Conservation (phyloP, 192 early-diverging fungal genomes). For the Phycomyces blakesleeanus region DNA sequence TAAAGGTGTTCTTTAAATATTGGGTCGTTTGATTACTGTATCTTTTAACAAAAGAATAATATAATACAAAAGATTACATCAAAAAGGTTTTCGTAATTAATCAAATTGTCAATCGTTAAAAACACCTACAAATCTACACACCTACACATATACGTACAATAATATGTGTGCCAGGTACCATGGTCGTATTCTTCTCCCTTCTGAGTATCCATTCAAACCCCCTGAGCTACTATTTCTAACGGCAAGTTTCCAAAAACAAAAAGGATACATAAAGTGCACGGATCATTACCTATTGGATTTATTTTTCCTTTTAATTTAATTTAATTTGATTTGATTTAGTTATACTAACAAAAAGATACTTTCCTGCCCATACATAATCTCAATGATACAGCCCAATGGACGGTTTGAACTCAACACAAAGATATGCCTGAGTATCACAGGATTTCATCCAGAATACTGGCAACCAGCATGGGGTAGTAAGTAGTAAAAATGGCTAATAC, state of each 20-base stretch:
- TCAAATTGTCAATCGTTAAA: no score
- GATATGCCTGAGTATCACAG: conserved; percentile 92
- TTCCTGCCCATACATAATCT: neutral
- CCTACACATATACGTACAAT: no score
- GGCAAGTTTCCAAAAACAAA: conserved; percentile 39
- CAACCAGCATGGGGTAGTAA: conserved; percentile 92
- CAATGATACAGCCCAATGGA: conserved; percentile 56
- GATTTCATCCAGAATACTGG: conserved; percentile 94
- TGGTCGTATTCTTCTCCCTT: conserved; percentile 87
- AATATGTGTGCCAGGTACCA: no score
- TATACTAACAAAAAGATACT: neutral
- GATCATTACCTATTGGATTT: no score
- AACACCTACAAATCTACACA: no score
- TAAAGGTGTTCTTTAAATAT: neutral
- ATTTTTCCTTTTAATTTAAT: no score
- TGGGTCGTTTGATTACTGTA: no score
- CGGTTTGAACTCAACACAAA: conserved; percentile 92
- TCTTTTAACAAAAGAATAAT: no score
- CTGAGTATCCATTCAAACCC: conserved; percentile 93
- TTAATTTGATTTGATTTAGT: no score
- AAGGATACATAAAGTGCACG: no score
- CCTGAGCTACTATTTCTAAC: conserved; percentile 77
- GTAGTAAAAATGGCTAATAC: conserved; percentile 24
- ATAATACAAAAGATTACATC: no score
- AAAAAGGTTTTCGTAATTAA: no score